Evolutionary conservation across 1,284 basidiomycete species (phyloP).

Genomic region (Trichosporon faecale): DNA sequence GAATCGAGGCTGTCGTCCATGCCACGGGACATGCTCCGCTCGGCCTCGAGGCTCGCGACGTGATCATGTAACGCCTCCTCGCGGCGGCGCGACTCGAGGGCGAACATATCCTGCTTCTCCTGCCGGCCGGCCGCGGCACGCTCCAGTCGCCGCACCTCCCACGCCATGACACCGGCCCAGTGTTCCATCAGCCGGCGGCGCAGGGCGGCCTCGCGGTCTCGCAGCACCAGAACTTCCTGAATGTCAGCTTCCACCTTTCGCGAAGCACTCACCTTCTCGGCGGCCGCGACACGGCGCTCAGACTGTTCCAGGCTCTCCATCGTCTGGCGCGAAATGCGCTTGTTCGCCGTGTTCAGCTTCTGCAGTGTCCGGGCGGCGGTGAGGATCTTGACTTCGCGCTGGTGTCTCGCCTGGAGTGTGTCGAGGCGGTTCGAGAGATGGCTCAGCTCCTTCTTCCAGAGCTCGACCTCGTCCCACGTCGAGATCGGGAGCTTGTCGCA

Average conservation of each 20-base stretch:
- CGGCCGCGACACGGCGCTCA: conserved; percentile 49
- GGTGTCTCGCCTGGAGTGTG: conserved; percentile 45
- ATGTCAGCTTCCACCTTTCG: conserved; percentile 10
- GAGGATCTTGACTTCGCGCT: conserved; percentile 53
- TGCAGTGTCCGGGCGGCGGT: conserved; percentile 51
- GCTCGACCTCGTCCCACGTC: conserved; percentile 81
- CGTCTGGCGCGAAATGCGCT: conserved; percentile 52
- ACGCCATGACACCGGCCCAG: conserved; percentile 52
- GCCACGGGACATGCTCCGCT: conserved; percentile 18
- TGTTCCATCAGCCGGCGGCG: conserved; percentile 51
- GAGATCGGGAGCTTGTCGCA: conserved; percentile 71
- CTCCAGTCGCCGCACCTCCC: conserved; percentile 51
- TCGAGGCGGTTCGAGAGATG: conserved; percentile 44
- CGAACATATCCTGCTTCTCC: conserved; percentile 10
- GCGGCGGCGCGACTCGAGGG: conserved; percentile 21
- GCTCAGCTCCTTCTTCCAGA: conserved; percentile 66
- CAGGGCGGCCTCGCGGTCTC: conserved; percentile 45
- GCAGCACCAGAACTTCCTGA: conserved; percentile 49
- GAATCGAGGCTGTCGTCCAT: background rate
- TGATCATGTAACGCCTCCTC: conserved; percentile 30
- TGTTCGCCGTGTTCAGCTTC: conserved; percentile 50
- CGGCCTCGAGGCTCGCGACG: conserved; percentile 21
- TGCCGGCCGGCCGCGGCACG: conserved; percentile 17
- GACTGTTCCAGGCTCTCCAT: conserved; percentile 50
- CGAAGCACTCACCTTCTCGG: conserved; percentile 45